Conservation (phyloP, 139 green algal genomes). For the Eudorina sp. region DNA sequence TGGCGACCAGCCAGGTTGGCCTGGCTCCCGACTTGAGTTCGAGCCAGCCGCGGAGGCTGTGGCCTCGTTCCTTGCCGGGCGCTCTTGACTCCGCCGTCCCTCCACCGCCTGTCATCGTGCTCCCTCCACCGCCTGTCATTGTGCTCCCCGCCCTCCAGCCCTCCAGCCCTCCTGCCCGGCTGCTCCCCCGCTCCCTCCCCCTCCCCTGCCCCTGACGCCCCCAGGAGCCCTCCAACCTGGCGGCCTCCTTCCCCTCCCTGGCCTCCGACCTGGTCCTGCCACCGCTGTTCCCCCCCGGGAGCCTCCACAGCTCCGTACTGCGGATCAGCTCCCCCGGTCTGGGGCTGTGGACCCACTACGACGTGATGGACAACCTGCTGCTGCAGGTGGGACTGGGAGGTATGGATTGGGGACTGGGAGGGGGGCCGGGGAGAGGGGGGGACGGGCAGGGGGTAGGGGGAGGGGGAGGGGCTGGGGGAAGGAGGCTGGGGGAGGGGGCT, state of each 20-base stretch:
- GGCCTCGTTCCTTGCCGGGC: too few species aligned
- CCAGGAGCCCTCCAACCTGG: constrained; percentile 61
- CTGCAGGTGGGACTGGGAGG: too few species aligned
- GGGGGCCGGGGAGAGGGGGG: neutral
- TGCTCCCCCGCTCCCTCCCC: neutral
- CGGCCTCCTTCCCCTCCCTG: constrained; percentile 65
- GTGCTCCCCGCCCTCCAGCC: neutral
- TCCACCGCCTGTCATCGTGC: too few species aligned
- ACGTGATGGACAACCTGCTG: constrained; percentile 79
- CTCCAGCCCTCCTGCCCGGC: too few species aligned
- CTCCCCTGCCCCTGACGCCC: neutral
- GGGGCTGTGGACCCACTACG: constrained; percentile 78
- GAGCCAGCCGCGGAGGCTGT: too few species aligned
- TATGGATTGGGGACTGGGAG: neutral
- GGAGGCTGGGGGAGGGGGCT: neutral
- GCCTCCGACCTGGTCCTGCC: constrained; percentile 53
- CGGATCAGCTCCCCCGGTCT: constrained; percentile 56
- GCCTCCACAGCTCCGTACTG: constrained; percentile 62
- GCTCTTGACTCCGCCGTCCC: too few species aligned
- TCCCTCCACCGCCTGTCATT: too few species aligned
- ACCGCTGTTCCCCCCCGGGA: constrained; percentile 41
- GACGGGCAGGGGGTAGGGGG: neutral
- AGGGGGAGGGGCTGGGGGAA: neutral
- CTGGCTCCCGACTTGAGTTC: too few species aligned
- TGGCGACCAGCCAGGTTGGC: too few species aligned